Base-by-base conservation (phyloP, 2,329 filamentous ascomycete species). In the Microsporum canis region DNA sequence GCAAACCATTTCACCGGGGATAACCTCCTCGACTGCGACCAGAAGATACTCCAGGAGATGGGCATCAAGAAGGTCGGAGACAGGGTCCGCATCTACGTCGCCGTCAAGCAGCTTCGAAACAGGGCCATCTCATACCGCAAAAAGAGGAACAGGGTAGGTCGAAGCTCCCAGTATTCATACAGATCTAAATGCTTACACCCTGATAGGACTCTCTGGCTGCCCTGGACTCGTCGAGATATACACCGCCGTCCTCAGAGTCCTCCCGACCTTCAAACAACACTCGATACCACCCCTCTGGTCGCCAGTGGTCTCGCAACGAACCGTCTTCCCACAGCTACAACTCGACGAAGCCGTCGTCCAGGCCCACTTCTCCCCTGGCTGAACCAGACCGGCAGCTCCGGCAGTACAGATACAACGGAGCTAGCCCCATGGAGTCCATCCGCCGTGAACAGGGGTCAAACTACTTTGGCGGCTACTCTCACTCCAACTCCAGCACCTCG, bases 21-120 rank as follows among this genome's bases (percentile, higher is more conserved):
- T 77, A 96, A 95, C 71, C 80, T 99, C 51, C 82, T 99, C 67
- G 94, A 99, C 76, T 92, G 96, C 81, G 94, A 99, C 75, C 95
- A 96, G 79, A 87, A 91, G 61, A 90, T 95, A 45, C 81, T 99
- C 65, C 95, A 96, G 75, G 94, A 99, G 74, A 95, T 99, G 84
- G 94, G 94, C 49, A 92, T 99, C 68, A 95, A 96, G 68, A 99
- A 97, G 76, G 89, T 99, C 66, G 94, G 94, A 65, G 94, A 99
- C 74, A 86, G 94, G 60, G 92, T 99, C 39, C 88, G 92, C 65
- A 87, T 99, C 63, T 91, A 90, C 69, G 81, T 91, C 64, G 86
- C 87, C 66, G 91, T 92, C 71, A 92, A 92, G 77, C 88, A 90
- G 73, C 79, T 94, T 61, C 81, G 89, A 65, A 90, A 86, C 61